Conservation (phyloP, 257 asterid species). For the Voacanga thouarsii region DNA sequence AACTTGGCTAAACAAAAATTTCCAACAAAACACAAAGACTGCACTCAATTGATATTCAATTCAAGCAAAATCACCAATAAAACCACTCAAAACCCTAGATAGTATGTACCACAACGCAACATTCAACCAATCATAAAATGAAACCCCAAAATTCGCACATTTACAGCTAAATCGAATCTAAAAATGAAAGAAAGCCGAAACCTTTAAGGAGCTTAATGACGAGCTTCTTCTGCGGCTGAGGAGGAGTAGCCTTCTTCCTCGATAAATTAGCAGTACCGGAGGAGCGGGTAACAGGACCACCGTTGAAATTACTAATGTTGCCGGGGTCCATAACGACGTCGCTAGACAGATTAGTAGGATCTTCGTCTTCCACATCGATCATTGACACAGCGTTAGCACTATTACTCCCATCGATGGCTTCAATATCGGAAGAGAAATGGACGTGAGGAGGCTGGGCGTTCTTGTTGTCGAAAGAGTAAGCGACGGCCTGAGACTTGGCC, state of each 20-base stretch:
- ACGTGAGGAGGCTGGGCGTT: constrained; percentile 51
- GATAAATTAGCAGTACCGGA: constrained; percentile 66
- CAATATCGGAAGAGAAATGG: constrained; percentile 41
- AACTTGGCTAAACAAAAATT: background rate
- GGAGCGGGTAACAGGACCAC: constrained; percentile 18
- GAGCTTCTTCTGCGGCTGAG: constrained; percentile 77
- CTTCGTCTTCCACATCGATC: constrained; percentile 67
- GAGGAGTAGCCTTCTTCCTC: constrained; percentile 73
- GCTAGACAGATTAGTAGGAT: constrained; percentile 22
- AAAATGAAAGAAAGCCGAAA: constrained; percentile 12
- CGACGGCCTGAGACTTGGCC: constrained; percentile 64
- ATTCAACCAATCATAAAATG: background rate
- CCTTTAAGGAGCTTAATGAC: constrained; percentile 86
- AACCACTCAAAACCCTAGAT: constrained; percentile 16
- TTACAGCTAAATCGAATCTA: background rate
- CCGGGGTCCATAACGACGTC: constrained; percentile 46
- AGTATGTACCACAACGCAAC: background rate
- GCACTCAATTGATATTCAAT: background rate
- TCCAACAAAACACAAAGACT: background rate
- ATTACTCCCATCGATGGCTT: constrained; percentile 22
- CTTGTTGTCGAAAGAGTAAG: constrained; percentile 48
- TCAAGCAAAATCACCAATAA: background rate
- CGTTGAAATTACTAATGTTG: constrained; percentile 32
- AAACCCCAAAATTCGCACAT: background rate
- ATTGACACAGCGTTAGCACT: constrained; percentile 32